phyloP scores from a whole-genome alignment of 306 rosid genomes.

The Corylus avellana region DNA sequence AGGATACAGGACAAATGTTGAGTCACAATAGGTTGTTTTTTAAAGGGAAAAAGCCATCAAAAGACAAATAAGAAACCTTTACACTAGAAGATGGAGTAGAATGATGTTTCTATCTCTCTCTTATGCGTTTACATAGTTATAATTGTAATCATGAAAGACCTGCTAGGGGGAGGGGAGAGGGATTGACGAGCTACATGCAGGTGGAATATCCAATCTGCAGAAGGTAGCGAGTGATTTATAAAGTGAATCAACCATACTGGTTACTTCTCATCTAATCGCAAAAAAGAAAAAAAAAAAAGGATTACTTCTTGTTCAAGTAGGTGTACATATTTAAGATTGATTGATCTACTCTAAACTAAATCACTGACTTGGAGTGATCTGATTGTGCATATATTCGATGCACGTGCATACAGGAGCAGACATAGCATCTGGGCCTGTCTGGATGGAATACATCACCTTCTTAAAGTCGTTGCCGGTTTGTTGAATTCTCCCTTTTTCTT shows the following conservation, averaged over 20 bases:
- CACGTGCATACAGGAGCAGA: conserved; percentile 69
- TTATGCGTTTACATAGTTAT: not conserved
- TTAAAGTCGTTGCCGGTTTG: conserved; percentile 84
- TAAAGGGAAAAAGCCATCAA: not conserved
- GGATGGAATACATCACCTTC: conserved; percentile 92
- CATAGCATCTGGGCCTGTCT: conserved; percentile 92
- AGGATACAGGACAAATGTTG: not conserved
- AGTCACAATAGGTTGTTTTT: not conserved
- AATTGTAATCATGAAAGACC: not conserved
- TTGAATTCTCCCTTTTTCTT: conserved; percentile 25
- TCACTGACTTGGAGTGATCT: not conserved
- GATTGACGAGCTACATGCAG: not conserved
- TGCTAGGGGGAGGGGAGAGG: not conserved
- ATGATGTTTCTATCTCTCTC: not conserved
- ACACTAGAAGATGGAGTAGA: not conserved
- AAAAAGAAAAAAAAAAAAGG: not conserved
- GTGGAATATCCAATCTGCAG: not conserved
- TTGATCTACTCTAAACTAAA: not conserved
- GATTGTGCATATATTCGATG: conserved; percentile 26
- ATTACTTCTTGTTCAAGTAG: not conserved
- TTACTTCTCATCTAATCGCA: not conserved
- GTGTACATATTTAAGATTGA: not conserved
- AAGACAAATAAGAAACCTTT: not conserved
- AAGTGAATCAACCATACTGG: not conserved
- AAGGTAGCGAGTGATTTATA: not conserved